These are phyloP conservation scores for Herpetospermum pedunculosum DNA, from an alignment of 306 rosid genomes.

Conservation along the genomic window DNA sequence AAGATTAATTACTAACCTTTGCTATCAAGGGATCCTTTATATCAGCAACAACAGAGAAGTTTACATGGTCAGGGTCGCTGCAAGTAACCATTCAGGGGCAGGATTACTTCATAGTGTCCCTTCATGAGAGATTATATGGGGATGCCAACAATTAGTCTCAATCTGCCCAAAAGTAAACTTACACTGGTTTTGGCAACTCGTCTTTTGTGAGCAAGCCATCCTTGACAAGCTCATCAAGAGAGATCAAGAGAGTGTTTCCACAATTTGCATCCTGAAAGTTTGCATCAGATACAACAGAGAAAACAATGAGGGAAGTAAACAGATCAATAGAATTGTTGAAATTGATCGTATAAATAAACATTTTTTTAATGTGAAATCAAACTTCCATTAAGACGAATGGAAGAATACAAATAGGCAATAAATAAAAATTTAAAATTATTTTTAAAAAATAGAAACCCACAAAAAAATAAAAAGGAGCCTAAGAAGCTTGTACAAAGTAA, in stretches of 20 bases:
- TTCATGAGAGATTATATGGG: slow-evolving; percentile 10
- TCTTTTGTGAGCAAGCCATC: slow-evolving; percentile 75
- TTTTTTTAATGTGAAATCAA: background rate
- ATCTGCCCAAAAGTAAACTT: slow-evolving; percentile 16
- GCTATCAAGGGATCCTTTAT: slow-evolving; percentile 70
- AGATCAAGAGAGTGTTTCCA: slow-evolving; percentile 88
- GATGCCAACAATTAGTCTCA: background rate
- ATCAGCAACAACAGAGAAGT: slow-evolving; percentile 55
- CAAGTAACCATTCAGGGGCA: slow-evolving; percentile 12
- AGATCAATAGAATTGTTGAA: background rate
- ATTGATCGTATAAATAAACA: background rate
- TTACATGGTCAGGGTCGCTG: slow-evolving; percentile 66
- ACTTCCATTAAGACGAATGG: background rate
- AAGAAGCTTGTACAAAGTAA: background rate
- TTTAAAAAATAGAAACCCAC: background rate
- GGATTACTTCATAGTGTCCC: background rate
- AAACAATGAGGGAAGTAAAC: background rate
- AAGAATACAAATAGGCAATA: background rate
- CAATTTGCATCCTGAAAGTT: slow-evolving; percentile 78
- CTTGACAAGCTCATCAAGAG: slow-evolving; percentile 75
- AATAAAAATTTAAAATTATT: background rate
- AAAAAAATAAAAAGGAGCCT: background rate
- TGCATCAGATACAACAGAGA: slow-evolving; percentile 5
- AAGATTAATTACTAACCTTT: slow-evolving; percentile 25
- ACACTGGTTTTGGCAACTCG: slow-evolving; percentile 83